phyloP scores from a whole-genome alignment of 108 stramenopile genomes.

The Skeletonema tropicum region DNA sequence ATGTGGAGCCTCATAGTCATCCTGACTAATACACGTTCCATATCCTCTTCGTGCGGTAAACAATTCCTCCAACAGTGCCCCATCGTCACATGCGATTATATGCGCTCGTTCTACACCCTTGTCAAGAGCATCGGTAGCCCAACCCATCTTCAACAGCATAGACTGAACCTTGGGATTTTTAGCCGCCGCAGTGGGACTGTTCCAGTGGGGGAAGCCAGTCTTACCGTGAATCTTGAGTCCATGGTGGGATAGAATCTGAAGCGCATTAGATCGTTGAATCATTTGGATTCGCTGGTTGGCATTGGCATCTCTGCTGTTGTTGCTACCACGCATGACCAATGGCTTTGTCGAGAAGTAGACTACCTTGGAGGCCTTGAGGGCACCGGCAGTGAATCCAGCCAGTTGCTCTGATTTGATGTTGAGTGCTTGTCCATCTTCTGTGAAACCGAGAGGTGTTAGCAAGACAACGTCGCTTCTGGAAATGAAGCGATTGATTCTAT shows the following conservation, averaged over 20 bases:
- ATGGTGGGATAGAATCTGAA: constrained; percentile 38
- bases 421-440: constrained; percentile 50
- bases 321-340: constrained; percentile 43
- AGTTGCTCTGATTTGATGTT: constrained; percentile 61
- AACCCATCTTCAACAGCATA: constrained; percentile 60
- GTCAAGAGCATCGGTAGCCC: constrained; percentile 62
- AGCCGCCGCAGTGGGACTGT: not conserved
- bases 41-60: constrained; percentile 62
- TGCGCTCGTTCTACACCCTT: constrained; percentile 70
- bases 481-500: constrained; percentile 41
- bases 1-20: constrained; percentile 54
- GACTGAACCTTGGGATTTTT: constrained; percentile 27
- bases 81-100: constrained; percentile 62
- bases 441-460: constrained; percentile 60
- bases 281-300: constrained; percentile 56
- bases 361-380: constrained; percentile 56
- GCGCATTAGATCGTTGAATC: constrained; percentile 41
- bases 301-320: constrained; percentile 22
- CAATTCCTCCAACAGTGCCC: constrained; percentile 64
- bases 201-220: constrained; percentile 50
- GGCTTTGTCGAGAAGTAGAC: constrained; percentile 61
- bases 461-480: constrained; percentile 62
- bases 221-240: constrained; percentile 32
- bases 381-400: constrained; percentile 60
- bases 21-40: constrained; percentile 65